A percentile compares a stretch with the other conserved stretches of the same genome.
phyloP scores from a whole-genome alignment of 2,329 filamentous ascomycete species.

The Coniochaeta ligniaria region DNA sequence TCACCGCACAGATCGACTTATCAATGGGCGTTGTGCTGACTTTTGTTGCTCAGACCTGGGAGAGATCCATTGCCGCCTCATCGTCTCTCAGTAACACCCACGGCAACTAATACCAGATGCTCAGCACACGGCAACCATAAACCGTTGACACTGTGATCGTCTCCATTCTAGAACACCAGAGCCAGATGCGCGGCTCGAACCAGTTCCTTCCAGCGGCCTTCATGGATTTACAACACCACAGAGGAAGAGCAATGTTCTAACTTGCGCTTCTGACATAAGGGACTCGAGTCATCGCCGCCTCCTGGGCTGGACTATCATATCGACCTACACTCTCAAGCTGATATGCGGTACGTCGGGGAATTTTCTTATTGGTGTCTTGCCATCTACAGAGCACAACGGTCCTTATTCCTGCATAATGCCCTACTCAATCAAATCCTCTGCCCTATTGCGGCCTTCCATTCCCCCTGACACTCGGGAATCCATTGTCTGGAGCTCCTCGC shows the following conservation, averaged over 20 bases:
- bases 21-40: neutral
- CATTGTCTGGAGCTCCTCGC: neutral
- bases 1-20: neutral
- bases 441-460: neutral
- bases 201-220: neutral
- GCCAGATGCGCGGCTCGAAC: neutral
- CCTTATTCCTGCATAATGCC: conserved; percentile 1
- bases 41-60: neutral
- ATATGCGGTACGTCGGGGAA: conserved; percentile 44
- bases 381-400: neutral
- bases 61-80: neutral
- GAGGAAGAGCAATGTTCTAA: conserved; percentile 1
- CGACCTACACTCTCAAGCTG: conserved; percentile 41
- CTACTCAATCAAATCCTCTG: neutral
- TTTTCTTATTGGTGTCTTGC: conserved; percentile 11
- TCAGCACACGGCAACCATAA: neutral
- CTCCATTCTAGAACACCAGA: neutral
- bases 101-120: neutral
- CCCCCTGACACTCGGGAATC: neutral
- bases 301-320: conserved; percentile 44
- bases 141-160: neutral
- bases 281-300: conserved; percentile 47
- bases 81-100: neutral
- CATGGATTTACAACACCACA: neutral
- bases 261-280: conserved; percentile 22